phyloP scores from a whole-genome alignment of 2,329 filamentous ascomycete species.

The Claviceps quebecensis region DNA sequence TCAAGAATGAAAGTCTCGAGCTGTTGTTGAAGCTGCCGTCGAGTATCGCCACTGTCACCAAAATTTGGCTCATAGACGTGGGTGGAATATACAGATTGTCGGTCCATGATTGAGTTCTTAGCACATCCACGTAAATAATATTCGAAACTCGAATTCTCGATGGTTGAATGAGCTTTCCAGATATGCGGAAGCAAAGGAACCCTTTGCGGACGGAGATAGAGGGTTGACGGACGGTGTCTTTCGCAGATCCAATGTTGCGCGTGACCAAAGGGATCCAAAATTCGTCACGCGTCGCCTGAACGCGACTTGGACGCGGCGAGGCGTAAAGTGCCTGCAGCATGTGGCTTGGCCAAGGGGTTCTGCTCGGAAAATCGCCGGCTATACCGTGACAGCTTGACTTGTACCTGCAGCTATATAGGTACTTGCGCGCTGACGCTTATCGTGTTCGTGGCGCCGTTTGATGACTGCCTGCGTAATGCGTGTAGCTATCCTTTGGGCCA shows the following conservation, averaged over 20 bases:
- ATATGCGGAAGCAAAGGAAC: not conserved
- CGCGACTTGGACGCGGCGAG: not conserved
- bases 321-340: constrained; percentile 12
- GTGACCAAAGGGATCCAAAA: too few relatives aligned
- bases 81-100: constrained; percentile 72
- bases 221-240: not conserved
- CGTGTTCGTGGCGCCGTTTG: constrained; percentile 5
- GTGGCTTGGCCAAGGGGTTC: too few relatives aligned
- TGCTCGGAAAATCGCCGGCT: not conserved
- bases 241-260: too few relatives aligned
- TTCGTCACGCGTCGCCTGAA: too few relatives aligned
- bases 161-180: not conserved
- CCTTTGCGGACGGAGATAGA: not conserved
- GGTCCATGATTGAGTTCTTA: constrained; percentile 51
- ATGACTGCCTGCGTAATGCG: not conserved
- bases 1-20: constrained; percentile 86
- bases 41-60: constrained; percentile 52
- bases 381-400: not conserved
- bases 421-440: not conserved
- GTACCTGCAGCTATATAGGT: not conserved
- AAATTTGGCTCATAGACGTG: constrained; percentile 61
- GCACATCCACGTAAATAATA: not conserved
- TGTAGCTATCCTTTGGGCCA: not conserved
- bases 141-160: not conserved
- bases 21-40: constrained; percentile 59